phyloP scores from a whole-genome alignment of 768 basidiomycete species.

The Termitomyces sp. region DNA sequence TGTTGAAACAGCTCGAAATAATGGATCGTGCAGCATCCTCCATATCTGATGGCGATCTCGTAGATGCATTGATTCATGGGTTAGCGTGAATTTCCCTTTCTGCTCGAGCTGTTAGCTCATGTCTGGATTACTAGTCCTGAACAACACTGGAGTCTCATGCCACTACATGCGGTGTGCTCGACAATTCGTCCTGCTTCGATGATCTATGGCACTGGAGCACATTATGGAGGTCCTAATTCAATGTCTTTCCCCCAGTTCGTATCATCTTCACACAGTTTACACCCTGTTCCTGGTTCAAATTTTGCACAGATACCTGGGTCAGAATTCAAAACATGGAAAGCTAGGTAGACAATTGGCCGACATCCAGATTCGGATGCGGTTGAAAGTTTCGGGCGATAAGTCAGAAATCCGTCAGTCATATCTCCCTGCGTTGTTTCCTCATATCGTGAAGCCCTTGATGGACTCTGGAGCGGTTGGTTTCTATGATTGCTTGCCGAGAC shows the following conservation, averaged over 20 bases:
- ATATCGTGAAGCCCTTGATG: conserved; percentile 74
- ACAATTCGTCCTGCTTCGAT: conserved; percentile 83
- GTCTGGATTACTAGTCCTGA: conserved; percentile 51
- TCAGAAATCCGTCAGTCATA: conserved; percentile 88
- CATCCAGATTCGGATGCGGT: conserved; percentile 91
- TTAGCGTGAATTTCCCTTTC: conserved; percentile 24
- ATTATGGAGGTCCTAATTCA: conserved; percentile 59
- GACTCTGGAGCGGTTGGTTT: conserved; percentile 66
- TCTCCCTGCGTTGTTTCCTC: conserved; percentile 80
- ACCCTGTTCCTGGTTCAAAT: neutral
- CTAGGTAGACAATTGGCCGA: conserved; percentile 77
- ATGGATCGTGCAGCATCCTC: conserved; percentile 88
- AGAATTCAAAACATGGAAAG: conserved; percentile 91
- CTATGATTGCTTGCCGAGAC: neutral
- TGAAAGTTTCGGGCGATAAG: conserved; percentile 88
- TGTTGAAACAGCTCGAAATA: conserved; percentile 68
- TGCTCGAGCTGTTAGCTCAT: neutral
- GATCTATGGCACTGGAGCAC: conserved; percentile 67
- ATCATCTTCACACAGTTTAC: neutral
- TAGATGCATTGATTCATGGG: conserved; percentile 94
- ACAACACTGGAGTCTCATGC: conserved; percentile 96
- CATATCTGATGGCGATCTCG: conserved; percentile 91
- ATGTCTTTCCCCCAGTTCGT: conserved; percentile 84
- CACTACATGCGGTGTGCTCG: conserved; percentile 86
- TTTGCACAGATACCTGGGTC: conserved; percentile 81